Conservation (phyloP, 2,329 filamentous ascomycete species). For the Penicillium vulpinum region DNA sequence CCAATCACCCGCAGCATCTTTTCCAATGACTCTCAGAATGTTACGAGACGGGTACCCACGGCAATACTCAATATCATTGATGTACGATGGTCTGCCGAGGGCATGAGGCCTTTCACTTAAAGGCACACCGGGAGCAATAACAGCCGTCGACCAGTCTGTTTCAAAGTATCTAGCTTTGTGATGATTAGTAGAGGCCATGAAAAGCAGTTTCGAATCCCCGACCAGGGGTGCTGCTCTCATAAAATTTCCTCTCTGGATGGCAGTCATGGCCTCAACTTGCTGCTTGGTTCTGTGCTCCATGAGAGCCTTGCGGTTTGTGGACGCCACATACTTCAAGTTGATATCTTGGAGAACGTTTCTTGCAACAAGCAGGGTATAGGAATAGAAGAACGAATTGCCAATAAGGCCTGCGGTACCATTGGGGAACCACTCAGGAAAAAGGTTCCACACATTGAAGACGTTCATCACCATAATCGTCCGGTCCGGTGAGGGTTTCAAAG, state of each 20-base stretch:
- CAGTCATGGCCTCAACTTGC: conserved; percentile 20
- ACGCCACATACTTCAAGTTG: not conserved
- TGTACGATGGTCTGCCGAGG: not conserved
- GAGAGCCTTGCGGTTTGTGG: conserved; percentile 15
- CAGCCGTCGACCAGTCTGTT: not conserved
- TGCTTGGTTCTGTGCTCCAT: conserved; percentile 18
- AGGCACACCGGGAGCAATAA: not conserved
- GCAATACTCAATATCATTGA: not conserved
- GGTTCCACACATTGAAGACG: conserved; percentile 40
- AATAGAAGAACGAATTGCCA: not conserved
- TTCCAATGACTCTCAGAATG: not conserved
- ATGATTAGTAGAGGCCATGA: not conserved
- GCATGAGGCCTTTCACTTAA: not conserved
- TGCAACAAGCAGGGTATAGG: not conserved
- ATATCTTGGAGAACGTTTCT: not conserved
- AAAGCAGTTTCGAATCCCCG: not conserved
- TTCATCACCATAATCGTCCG: conserved; percentile 42
- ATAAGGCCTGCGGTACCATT: conserved; percentile 23
- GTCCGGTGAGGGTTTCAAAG: conserved; percentile 25
- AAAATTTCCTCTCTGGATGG: conserved; percentile 5
- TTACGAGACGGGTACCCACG: not conserved
- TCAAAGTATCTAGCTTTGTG: not conserved
- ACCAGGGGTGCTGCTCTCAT: conserved; percentile 20
- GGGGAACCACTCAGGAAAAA: conserved; percentile 34
- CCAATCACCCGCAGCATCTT: not conserved